Evolutionary conservation across 164 flowering plant genomes (phyloP).

Genomic region (Aristolochia fimbriata): DNA sequence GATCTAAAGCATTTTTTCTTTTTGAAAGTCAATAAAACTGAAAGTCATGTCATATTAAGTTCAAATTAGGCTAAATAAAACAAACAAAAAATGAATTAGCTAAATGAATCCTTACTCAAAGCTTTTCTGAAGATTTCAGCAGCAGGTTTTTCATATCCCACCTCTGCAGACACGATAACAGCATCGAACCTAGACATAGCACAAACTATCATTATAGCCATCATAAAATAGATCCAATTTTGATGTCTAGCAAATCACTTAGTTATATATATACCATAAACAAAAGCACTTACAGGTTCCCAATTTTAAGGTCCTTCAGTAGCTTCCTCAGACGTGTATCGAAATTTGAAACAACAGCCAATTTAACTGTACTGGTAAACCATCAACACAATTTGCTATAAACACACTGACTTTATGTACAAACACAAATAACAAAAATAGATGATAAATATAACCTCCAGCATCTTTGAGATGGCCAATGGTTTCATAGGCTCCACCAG

Average conservation of each 20-base stretch:
- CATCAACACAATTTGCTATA: not conserved
- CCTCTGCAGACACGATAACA: conserved; percentile 79
- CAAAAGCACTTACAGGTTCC: conserved; percentile 48
- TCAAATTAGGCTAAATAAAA: too few relatives aligned
- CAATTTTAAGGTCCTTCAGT: conserved; percentile 65
- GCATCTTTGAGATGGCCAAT: conserved; percentile 48
- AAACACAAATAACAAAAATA: conserved; percentile 11
- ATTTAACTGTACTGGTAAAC: conserved; percentile 48
- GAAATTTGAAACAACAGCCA: conserved; percentile 95
- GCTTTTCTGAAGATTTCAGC: conserved; percentile 34
- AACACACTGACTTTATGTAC: not conserved
- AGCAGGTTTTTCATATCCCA: conserved; percentile 90
- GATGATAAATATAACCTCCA: conserved; percentile 56
- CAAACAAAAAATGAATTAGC: not conserved
- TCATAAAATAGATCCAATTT: not conserved
- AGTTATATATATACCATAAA: not conserved
- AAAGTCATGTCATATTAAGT: too few relatives aligned
- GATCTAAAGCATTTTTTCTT: too few relatives aligned
- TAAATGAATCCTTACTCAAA: not conserved
- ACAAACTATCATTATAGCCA: not conserved
- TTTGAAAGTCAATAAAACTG: too few relatives aligned
- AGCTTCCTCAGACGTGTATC: conserved; percentile 89
- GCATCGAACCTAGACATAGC: conserved; percentile 72
- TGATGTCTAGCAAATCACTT: not conserved
- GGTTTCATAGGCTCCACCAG: conserved; percentile 60